Evolutionary conservation across 331 rosid genomes (phyloP).

Genomic region (Erythrophleum ivorense): DNA sequence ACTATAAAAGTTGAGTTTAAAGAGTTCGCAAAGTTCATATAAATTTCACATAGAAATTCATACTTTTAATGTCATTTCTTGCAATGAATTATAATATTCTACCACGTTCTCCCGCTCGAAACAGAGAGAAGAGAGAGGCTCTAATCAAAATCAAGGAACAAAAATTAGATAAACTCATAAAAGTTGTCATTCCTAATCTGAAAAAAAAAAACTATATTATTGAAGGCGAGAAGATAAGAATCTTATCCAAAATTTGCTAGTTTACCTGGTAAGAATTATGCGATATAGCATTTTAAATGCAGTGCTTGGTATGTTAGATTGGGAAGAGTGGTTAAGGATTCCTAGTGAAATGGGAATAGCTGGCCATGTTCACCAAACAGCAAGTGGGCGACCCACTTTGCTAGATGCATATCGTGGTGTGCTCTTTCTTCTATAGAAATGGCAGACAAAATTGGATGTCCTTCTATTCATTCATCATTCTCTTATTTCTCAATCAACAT

Average conservation of each 20-base stretch:
- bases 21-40: too few species aligned
- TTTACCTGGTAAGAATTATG: background rate
- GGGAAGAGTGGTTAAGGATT: background rate
- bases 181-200: constrained; percentile 7
- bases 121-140: too few species aligned
- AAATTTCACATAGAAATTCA: too few species aligned
- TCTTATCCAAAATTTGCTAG: too few species aligned
- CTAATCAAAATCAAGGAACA: too few species aligned
- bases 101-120: too few species aligned
- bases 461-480: constrained; percentile 24
- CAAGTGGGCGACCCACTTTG: constrained; percentile 30
- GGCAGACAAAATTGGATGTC: constrained; percentile 33
- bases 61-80: too few species aligned
- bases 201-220: background rate
- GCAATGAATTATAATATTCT: too few species aligned
- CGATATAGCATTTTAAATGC: too few species aligned
- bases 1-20: too few species aligned
- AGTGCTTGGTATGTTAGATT: too few species aligned
- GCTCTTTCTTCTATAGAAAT: constrained; percentile 7
- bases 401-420: background rate
- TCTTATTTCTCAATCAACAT: constrained; percentile 13
- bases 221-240: background rate
- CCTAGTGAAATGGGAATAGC: constrained; percentile 14
- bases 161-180: background rate
- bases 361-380: background rate